Percentiles rank a stretch among this genome's conserved stretches.
Conservation (phyloP, 345 rosid genomes). For the Pelargonium nanum region DNA sequence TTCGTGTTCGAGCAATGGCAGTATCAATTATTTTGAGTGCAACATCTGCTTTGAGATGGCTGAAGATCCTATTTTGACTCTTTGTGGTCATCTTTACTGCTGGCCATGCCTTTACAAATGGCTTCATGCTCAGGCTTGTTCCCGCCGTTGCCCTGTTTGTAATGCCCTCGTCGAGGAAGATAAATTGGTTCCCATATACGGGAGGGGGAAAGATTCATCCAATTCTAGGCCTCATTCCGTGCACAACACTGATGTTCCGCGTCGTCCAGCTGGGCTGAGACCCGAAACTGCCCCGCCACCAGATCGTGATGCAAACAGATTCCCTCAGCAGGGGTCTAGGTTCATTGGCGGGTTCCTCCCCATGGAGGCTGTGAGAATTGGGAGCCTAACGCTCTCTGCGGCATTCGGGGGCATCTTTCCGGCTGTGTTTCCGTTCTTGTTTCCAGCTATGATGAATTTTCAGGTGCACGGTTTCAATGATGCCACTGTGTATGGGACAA, state of each 20-base stretch:
- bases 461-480: conserved; percentile 25
- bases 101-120: conserved; percentile 30
- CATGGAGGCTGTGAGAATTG: conserved; percentile 23
- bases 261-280: neutral
- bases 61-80: conserved; percentile 25
- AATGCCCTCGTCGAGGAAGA: conserved; percentile 14
- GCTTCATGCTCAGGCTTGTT: conserved; percentile 14
- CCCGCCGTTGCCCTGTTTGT: conserved; percentile 23
- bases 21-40: conserved; percentile 11
- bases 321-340: neutral
- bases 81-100: conserved; percentile 27
- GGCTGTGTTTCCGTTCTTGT: conserved; percentile 13
- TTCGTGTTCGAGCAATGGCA: neutral
- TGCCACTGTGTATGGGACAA: conserved; percentile 19
- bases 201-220: conserved; percentile 8
- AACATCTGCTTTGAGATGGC: conserved; percentile 26
- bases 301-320: neutral
- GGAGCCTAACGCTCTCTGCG: conserved; percentile 20
- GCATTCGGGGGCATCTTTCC: conserved; percentile 32
- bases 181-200: conserved; percentile 21
- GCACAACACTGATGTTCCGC: neutral
- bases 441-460: conserved; percentile 10
- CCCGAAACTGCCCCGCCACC: neutral
- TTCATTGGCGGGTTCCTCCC: conserved; percentile 12
- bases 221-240: neutral